phyloP scores from a whole-genome alignment of 805 yeast genomes.

The Ogataea thermomethanolica region DNA sequence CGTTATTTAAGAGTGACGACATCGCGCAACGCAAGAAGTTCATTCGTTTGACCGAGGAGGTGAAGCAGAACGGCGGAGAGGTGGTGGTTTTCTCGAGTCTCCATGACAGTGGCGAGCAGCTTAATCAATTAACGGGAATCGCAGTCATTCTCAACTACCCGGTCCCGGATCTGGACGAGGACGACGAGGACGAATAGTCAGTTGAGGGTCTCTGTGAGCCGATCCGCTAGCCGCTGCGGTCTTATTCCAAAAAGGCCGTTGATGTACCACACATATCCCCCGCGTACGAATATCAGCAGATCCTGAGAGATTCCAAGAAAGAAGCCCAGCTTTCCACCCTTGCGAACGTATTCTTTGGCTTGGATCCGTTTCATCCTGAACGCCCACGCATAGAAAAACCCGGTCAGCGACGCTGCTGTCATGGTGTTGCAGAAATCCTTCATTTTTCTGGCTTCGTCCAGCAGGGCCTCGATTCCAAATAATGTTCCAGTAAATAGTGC shows the following conservation, averaged over 20 bases:
- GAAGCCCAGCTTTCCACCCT: conserved; percentile 59
- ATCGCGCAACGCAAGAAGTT: conserved; percentile 63
- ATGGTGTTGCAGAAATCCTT: conserved; percentile 60
- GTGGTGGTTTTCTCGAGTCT: conserved; percentile 76
- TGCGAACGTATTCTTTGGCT: conserved; percentile 39
- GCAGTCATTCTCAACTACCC: conserved; percentile 87
- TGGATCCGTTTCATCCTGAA: conserved; percentile 43
- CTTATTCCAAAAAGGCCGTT: conserved; percentile 29
- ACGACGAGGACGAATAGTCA: conserved; percentile 32
- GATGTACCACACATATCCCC: conserved; percentile 67
- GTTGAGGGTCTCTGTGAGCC: conserved; percentile 8
- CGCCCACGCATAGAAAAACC: conserved; percentile 48
- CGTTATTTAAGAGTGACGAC: conserved; percentile 75
- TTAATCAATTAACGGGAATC: conserved; percentile 84
- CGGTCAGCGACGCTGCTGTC: conserved; percentile 51
- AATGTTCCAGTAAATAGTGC: conserved; percentile 44
- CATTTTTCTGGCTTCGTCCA: conserved; percentile 52
- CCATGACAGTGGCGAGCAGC: conserved; percentile 87
- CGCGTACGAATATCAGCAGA: conserved; percentile 49
- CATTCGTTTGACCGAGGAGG: conserved; percentile 63
- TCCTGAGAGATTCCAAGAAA: conserved; percentile 67
- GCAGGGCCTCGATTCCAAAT: conserved; percentile 57
- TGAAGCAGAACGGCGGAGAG: conserved; percentile 68
- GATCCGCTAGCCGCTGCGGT: conserved; percentile 25
- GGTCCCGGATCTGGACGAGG: conserved; percentile 69